These are phyloP conservation scores for Nemania sp. DNA, from an alignment of 2,329 filamentous ascomycete species.

Conservation along the genomic window DNA sequence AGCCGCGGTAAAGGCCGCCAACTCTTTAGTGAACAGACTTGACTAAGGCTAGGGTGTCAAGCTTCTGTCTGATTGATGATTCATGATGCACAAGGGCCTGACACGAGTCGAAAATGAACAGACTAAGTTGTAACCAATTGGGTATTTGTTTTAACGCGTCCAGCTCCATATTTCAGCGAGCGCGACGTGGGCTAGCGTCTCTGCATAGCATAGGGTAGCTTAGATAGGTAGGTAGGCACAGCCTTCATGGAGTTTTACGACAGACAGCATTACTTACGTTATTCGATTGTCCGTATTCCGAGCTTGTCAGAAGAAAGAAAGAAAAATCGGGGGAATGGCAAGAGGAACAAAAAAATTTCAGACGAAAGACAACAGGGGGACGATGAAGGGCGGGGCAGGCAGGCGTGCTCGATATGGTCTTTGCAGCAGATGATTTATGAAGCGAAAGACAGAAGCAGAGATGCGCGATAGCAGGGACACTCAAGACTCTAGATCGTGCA, in stretches of 20 bases:
- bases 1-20: neutral
- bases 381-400: too few relatives aligned
- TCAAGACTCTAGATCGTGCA: too few relatives aligned
- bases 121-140: conserved; percentile 19
- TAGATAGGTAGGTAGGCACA: conserved; percentile 20
- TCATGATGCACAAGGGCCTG: conserved; percentile 9
- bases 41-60: neutral
- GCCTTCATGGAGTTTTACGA: conserved; percentile 15
- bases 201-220: conserved; percentile 25
- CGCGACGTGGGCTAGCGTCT: conserved; percentile 1
- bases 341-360: neutral
- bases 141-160: conserved; percentile 15
- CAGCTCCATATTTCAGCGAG: conserved; percentile 8
- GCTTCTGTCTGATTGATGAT: conserved; percentile 8
- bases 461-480: too few relatives aligned
- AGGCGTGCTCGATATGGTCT: neutral
- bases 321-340: neutral
- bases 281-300: conserved; percentile 12
- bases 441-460: too few relatives aligned
- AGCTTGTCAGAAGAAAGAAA: conserved; percentile 3
- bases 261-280: conserved; percentile 14
- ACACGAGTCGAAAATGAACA: conserved; percentile 8
- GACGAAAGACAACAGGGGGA: neutral
- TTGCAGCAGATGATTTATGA: neutral
- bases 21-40: neutral